Conservation (phyloP, 192 early-diverging fungal genomes). For the Coemansia nantahalensis region DNA sequence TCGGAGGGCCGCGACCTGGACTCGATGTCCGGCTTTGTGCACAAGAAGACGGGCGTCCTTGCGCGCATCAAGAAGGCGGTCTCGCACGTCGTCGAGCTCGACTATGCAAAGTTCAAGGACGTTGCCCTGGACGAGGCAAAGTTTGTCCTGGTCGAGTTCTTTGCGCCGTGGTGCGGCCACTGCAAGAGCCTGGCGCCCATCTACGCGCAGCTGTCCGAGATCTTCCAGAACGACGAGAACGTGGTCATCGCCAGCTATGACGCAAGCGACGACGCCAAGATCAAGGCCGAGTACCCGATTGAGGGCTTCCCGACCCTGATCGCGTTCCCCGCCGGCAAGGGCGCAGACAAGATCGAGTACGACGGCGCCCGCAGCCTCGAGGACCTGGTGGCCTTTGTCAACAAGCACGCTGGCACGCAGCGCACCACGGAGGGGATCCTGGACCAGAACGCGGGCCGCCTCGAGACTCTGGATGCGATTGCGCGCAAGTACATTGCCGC, state of each 20-base stretch:
- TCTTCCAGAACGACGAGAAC: conserved; percentile 75
- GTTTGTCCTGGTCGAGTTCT: conserved; percentile 89
- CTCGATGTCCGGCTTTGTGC: conserved; percentile 69
- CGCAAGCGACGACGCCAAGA: conserved; percentile 63
- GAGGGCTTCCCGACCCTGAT: conserved; percentile 88
- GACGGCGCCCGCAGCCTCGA: conserved; percentile 67
- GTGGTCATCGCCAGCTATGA: conserved; percentile 90
- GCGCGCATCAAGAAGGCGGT: conserved; percentile 69
- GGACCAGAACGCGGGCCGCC: conserved; percentile 52
- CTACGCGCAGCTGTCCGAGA: conserved; percentile 84
- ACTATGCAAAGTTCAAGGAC: conserved; percentile 71
- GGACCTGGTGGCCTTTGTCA: conserved; percentile 79
- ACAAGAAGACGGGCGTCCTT: conserved; percentile 71
- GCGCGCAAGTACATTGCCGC: conserved; percentile 63
- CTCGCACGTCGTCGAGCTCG: conserved; percentile 67
- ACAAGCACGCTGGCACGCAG: conserved; percentile 77
- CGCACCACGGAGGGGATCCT: conserved; percentile 74
- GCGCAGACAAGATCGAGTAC: conserved; percentile 65
- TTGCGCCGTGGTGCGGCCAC: conserved; percentile 91
- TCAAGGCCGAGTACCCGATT: conserved; percentile 66
- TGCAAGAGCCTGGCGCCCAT: conserved; percentile 81
- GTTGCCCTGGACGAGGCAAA: conserved; percentile 69
- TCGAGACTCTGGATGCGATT: conserved; percentile 36
- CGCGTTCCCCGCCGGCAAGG: conserved; percentile 71
- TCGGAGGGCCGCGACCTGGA: no score